These are phyloP conservation scores for Scutellaria barbata DNA, from an alignment of 257 asterid genomes.

Conservation along the genomic window DNA sequence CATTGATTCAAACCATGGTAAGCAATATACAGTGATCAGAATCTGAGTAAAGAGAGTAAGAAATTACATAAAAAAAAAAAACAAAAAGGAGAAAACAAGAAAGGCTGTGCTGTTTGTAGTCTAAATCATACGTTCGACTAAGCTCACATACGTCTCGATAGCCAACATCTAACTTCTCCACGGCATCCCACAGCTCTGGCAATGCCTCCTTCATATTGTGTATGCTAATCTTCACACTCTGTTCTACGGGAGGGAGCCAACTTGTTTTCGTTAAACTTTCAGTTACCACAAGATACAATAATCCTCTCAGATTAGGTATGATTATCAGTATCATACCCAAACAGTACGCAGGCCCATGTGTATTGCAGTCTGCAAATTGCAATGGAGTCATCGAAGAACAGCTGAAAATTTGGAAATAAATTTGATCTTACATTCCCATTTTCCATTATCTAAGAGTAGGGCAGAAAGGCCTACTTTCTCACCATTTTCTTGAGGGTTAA, in stretches of 20 bases:
- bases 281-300: not conserved
- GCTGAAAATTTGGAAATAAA: slow-evolving; percentile 36
- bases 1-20: too few relatives aligned
- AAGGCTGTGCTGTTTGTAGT: too few relatives aligned
- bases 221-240: slow-evolving; percentile 77
- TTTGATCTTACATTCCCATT: not conserved
- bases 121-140: too few relatives aligned
- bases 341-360: slow-evolving; percentile 66
- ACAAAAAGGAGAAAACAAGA: too few relatives aligned
- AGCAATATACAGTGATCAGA: too few relatives aligned
- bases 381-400: slow-evolving; percentile 88
- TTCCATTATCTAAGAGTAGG: too few relatives aligned
- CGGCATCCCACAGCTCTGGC: slow-evolving; percentile 86
- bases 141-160: slow-evolving; percentile 14
- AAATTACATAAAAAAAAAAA: too few relatives aligned
- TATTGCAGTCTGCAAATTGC: slow-evolving; percentile 82
- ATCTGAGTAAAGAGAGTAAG: too few relatives aligned
- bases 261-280: slow-evolving; percentile 43
- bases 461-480: slow-evolving; percentile 24
- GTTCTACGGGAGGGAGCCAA: slow-evolving; percentile 67
- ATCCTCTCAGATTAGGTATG: not conserved
- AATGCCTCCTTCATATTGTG: slow-evolving; percentile 88
- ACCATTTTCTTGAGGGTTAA: slow-evolving; percentile 78
- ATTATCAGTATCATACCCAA: slow-evolving; percentile 57
- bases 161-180: slow-evolving; percentile 45